Evolutionary conservation across 2,329 filamentous ascomycete species (phyloP).

Genomic region (Colletotrichum sp.): DNA sequence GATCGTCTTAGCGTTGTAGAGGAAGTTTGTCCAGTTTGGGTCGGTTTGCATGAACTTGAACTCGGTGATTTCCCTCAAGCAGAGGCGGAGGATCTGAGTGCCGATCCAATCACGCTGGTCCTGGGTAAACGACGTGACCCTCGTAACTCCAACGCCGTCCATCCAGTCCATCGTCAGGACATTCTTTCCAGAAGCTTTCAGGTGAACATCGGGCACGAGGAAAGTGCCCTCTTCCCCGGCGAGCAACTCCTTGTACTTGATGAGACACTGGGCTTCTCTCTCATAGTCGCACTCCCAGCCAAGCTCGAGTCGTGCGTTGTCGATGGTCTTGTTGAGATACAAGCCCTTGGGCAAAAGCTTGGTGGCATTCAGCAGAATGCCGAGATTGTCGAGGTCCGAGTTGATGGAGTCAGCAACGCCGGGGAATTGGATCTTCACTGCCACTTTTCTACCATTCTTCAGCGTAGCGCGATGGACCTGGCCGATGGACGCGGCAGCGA

Average conservation of each 20-base stretch:
- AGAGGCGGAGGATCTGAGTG: conserved; percentile 89
- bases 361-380: conserved; percentile 87
- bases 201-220: conserved; percentile 77
- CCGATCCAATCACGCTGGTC: conserved; percentile 94
- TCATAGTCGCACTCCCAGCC: conserved; percentile 97
- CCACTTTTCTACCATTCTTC: conserved; percentile 76
- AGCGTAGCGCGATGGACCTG: conserved; percentile 90
- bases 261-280: conserved; percentile 83
- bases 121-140: conserved; percentile 76
- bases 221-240: conserved; percentile 76
- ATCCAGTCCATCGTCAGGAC: conserved; percentile 95
- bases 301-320: conserved; percentile 88
- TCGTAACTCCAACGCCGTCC: conserved; percentile 84
- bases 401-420: conserved; percentile 96
- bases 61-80: conserved; percentile 89
- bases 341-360: conserved; percentile 88
- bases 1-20: conserved; percentile 76
- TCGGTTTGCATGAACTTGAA: conserved; percentile 99
- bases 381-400: conserved; percentile 93
- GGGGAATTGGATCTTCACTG: conserved; percentile 97
- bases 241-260: conserved; percentile 79
- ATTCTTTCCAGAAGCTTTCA: conserved; percentile 81
- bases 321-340: conserved; percentile 96
- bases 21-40: conserved; percentile 99
- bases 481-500: conserved; percentile 95